phyloP scores from a whole-genome alignment of 768 basidiomycete genomes.

The Lactifluus volemus region DNA sequence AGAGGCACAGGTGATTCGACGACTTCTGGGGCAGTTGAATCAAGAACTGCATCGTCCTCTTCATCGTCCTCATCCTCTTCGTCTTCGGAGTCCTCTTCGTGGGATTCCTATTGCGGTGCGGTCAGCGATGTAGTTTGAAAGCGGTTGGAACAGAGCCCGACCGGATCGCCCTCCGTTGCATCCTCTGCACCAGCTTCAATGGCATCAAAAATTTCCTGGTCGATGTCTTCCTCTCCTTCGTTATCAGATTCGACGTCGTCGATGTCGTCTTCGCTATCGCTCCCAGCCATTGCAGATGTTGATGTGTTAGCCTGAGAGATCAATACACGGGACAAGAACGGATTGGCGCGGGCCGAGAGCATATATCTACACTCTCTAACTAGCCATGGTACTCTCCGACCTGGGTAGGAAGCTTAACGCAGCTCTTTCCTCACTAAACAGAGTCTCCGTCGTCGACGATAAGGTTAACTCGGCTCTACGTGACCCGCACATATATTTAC shows the following conservation, averaged over 20 bases:
- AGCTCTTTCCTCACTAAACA: conserved; percentile 83
- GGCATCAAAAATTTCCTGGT: conserved; percentile 42
- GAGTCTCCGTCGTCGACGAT: conserved; percentile 84
- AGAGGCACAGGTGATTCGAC: conserved; percentile 32
- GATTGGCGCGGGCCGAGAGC: conserved; percentile 1
- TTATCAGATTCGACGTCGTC: conserved; percentile 36
- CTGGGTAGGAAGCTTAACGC: conserved; percentile 90
- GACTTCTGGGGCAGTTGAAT: conserved; percentile 17
- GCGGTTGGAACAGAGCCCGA: conserved; percentile 27
- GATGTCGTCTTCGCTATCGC: conserved; percentile 42
- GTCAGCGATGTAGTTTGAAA: background rate
- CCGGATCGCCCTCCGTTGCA: conserved; percentile 63
- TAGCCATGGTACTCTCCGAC: conserved; percentile 88
- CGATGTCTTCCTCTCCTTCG: conserved; percentile 18
- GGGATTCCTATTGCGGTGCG: conserved; percentile 13
- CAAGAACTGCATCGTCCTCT: conserved; percentile 47
- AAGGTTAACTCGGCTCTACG: conserved; percentile 43
- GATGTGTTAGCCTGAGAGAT: conserved; percentile 16
- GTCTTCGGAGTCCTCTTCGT: conserved; percentile 26
- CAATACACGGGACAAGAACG: background rate
- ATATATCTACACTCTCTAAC: conserved; percentile 15
- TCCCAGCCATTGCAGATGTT: conserved; percentile 32
- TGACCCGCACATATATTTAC: conserved; percentile 3
- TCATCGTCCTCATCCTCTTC: conserved; percentile 33
- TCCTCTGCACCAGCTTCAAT: conserved; percentile 46